Evolutionary conservation across 805 yeast species (phyloP).

Genomic region (Yarrowia yakushimensis): DNA sequence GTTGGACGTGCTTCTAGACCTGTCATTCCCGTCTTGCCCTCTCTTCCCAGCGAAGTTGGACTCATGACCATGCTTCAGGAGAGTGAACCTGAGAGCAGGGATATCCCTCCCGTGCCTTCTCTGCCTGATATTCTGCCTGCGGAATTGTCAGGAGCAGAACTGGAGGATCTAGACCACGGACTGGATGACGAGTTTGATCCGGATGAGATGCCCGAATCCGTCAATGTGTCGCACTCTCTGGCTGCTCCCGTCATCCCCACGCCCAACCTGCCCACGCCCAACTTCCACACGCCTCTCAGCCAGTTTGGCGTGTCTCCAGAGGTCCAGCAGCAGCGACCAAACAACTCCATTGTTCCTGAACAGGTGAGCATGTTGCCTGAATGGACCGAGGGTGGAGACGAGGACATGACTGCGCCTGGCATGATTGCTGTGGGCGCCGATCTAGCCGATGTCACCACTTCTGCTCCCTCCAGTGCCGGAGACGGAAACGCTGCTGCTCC

Average conservation of each 20-base stretch:
- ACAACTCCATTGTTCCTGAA: conserved; percentile 21
- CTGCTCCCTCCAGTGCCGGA: background rate
- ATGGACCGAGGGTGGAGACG: background rate
- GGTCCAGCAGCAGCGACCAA: background rate
- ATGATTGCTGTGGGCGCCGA: background rate
- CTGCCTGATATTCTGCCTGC: conserved; percentile 1
- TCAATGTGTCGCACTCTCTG: background rate
- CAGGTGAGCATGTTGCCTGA: conserved; percentile 15
- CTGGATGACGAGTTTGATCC: conserved; percentile 6
- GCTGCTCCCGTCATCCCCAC: conserved; percentile 6
- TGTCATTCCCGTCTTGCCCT: background rate
- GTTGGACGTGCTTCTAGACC: background rate
- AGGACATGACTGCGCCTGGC: background rate
- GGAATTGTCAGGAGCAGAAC: background rate
- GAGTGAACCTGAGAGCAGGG: background rate
- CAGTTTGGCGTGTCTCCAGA: background rate
- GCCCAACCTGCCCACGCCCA: conserved; percentile 12
- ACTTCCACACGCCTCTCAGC: conserved; percentile 15
- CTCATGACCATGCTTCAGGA: background rate
- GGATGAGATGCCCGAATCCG: conserved; percentile 4
- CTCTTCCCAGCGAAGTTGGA: background rate
- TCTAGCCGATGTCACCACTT: background rate
- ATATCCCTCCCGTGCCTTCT: background rate
- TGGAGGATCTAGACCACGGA: background rate
- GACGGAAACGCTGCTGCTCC: background rate